Base-by-base conservation (phyloP, 306 rosid genomes). In the Canavalia gladiata region DNA sequence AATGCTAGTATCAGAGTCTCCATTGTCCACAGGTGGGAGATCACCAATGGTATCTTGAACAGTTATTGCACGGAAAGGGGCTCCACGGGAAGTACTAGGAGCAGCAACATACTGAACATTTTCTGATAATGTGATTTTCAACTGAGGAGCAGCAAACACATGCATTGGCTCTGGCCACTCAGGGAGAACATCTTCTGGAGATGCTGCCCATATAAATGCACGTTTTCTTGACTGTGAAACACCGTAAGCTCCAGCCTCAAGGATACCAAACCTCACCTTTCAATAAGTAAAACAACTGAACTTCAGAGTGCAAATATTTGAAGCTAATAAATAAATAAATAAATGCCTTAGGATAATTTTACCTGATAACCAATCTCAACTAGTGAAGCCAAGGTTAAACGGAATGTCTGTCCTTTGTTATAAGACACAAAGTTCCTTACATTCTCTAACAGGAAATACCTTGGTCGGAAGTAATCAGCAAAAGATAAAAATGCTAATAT, bases 161-260 rank as follows among this genome's bases (percentile, higher is more conserved):
- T 95, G 98, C 97, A 95, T 85, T 67, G 99, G 99, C 87, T 95
- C 98, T 4, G 98, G 99, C 99, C 99, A 95, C 78, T 93, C 99
- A 1, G 99, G 99, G 57, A 95, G 97, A 47, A 79, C 84, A 74
- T 93, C 96, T 35, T 89, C 94, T 1, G 99, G 98, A 29, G 98
- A 88, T 10, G 99, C 98, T 75, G 99, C 99, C 99, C 99, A 95
- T 81, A 95, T 93, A 77, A 95, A 95, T 69, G 98, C 99, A 72
- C 98, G 86, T 82, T 93, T 95, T 80, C 99, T 84, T 68, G 98
- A 95, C 89, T 93, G 99, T 4, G 99, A 93, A 86, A 95, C 95
- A 7, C 99, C 99, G 79, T 51, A 95, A 68, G 99, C 90, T 67
- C 99, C 99, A 41, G 99, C 99, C 87, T 95, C 99, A 56, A 95